A percentile compares a stretch with the other conserved stretches of the same genome.
phyloP scores from a whole-genome alignment of 768 basidiomycete species.

The Phanerodontia chrysosporium region DNA sequence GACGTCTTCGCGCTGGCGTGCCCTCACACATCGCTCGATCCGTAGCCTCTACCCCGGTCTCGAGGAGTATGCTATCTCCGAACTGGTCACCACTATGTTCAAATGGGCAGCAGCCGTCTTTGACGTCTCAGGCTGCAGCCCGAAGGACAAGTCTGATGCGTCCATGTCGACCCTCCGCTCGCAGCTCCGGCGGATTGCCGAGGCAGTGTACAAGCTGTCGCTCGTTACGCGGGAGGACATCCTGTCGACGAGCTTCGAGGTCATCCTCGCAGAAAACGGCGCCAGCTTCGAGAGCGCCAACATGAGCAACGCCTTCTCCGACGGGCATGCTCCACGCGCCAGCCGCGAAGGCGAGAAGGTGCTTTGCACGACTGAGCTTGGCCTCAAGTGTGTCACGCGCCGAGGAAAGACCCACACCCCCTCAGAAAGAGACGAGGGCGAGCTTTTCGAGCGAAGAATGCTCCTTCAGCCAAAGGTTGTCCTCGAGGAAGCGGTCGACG shows the following conservation, averaged over 20 bases:
- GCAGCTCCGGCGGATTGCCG: conserved; percentile 64
- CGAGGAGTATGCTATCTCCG: conserved; percentile 61
- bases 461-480: conserved; percentile 74
- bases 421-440: conserved; percentile 23
- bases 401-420: conserved; percentile 15
- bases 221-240: conserved; percentile 68
- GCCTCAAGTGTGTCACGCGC: conserved; percentile 60
- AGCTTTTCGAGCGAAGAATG: conserved; percentile 50
- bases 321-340: conserved; percentile 26
- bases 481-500: conserved; percentile 61
- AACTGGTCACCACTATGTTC: conserved; percentile 70
- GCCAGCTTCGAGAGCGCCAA: conserved; percentile 42
- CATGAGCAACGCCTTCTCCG: conserved; percentile 64
- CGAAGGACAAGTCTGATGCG: conserved; percentile 20
- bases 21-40: conserved; percentile 66
- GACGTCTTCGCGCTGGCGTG: conserved; percentile 73
- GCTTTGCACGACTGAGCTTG: conserved; percentile 69
- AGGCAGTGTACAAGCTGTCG: conserved; percentile 58
- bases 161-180: conserved; percentile 34
- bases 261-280: conserved; percentile 56
- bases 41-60: conserved; percentile 64
- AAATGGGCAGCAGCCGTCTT: conserved; percentile 71
- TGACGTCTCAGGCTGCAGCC: conserved; percentile 54
- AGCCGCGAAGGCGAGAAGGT: conserved; percentile 28
- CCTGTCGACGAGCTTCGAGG: conserved; percentile 73